A percentile compares a stretch with the other conserved stretches of the same genome.
These are phyloP conservation scores for Boletus huronensis DNA, from an alignment of 768 basidiomycete species.

Conservation along the genomic window DNA sequence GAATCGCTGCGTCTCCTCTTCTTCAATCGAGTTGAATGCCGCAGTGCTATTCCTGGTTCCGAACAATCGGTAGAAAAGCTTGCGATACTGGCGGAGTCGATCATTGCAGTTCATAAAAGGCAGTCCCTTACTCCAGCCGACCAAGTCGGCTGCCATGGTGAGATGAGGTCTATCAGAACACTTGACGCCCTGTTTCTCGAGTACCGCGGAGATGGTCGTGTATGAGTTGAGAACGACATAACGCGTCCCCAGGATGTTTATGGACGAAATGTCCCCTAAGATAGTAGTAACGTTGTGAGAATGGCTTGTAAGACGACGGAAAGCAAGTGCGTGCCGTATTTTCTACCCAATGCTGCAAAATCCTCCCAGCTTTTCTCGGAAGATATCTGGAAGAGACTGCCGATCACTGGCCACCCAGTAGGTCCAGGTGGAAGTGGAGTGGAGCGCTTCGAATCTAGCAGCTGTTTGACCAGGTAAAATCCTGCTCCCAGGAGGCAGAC, in stretches of 20 bases:
- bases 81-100: conserved; percentile 17
- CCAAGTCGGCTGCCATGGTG: conserved; percentile 21
- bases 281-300: conserved; percentile 21
- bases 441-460: neutral
- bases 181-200: no score
- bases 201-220: conserved; percentile 34
- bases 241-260: conserved; percentile 40
- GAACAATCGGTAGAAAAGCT: conserved; percentile 3
- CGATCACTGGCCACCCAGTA: conserved; percentile 40
- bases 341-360: conserved; percentile 50
- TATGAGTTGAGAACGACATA: conserved; percentile 49
- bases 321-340: conserved; percentile 40
- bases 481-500: conserved; percentile 18
- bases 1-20: conserved; percentile 19
- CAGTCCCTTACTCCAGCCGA: conserved; percentile 13
- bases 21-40: conserved; percentile 14
- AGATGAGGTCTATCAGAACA: conserved; percentile 17
- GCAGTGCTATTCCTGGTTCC: conserved; percentile 11
- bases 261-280: conserved; percentile 16
- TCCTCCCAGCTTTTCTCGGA: conserved; percentile 47
- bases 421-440: conserved; percentile 21
- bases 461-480: conserved; percentile 2
- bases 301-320: neutral
- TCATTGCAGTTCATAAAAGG: conserved; percentile 10
- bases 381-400: conserved; percentile 54